Evolutionary conservation across 257 asterid species (phyloP), one percentile per base, ranked within the genome.

Genomic region (Solanum boliviense): DNA sequence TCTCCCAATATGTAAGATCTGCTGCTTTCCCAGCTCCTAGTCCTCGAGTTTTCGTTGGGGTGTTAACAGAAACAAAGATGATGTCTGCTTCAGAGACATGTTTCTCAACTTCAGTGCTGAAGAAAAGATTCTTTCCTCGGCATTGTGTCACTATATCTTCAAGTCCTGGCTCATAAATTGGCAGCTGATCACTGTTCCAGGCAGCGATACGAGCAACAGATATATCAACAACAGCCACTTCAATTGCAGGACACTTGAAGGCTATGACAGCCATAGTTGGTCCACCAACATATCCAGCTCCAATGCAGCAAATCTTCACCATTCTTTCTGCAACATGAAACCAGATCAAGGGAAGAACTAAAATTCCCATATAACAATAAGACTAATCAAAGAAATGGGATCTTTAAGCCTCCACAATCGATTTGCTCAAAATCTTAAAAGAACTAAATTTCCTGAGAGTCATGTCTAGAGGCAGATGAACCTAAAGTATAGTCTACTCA

Each of bases 1-100:
- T 91, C 72, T 91, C 92, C 91, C 90, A 91, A 27, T 89, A 91
- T 5, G 92, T 91, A 39, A 89, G 90, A 73, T 91, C 89, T 18
- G 92, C 92, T 73, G 91, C 92, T 86, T 91, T 91, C 65, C 92
- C 89, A n/a, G 92, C 92, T 25, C 91, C 90, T 25, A 91, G 90
- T 5, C 90, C 91, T 21, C 89, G 86, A 44, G 90, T 89, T 85
- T 91, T 91, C 0, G 90, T 89, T 9, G 92, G 92, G 13, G 92
- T 91, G 78, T 91, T 89, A 35, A 89, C 90, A 5, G 90, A 91
- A 68, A 91, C 92, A 68, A 89, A 91, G 71, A 89, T 62, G 29
- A 91, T 91, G n/a, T 91, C 88, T 25, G 89, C 91, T 84, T 88
- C 89, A 11, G 90, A 86, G 20, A 91, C 90, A 74, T 88, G 90